Evolutionary conservation across 179 eudicot genomes (phyloP).

Genomic region (Carnegiea gigantea): DNA sequence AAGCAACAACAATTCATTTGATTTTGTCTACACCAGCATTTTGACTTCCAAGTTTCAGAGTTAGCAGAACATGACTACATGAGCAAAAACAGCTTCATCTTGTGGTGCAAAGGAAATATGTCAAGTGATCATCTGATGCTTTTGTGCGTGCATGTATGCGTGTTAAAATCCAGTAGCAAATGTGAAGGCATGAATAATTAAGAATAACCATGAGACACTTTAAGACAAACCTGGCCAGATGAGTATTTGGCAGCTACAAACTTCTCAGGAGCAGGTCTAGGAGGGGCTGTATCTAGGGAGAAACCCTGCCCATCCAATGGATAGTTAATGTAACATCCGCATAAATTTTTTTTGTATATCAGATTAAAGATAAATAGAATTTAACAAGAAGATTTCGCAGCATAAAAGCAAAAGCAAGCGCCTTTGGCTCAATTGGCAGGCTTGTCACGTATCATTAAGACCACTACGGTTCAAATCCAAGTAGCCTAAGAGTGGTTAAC

Average conservation of each 20-base stretch:
- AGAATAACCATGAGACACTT: background rate
- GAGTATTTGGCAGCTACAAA: conserved; percentile 92
- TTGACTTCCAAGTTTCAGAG: conserved; percentile 46
- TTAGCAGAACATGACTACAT: conserved; percentile 30
- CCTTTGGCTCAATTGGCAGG: too few species aligned
- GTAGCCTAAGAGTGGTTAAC: too few species aligned
- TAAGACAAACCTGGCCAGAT: conserved; percentile 62
- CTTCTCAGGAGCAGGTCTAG: conserved; percentile 60
- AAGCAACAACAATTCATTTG: conserved; percentile 40
- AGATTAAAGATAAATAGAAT: background rate
- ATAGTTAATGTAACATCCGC: background rate
- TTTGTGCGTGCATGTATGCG: background rate
- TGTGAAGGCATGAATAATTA: conserved; percentile 26
- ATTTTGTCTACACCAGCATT: conserved; percentile 40
- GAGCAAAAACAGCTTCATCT: conserved; percentile 13
- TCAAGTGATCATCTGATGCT: background rate
- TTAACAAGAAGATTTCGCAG: background rate
- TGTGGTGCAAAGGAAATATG: background rate
- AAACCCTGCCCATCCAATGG: conserved; percentile 61
- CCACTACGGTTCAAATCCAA: too few species aligned
- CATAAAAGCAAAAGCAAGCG: too few species aligned
- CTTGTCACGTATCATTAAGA: too few species aligned
- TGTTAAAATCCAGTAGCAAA: background rate
- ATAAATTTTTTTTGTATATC: too few species aligned
- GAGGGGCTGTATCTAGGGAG: conserved; percentile 52